phyloP scores from a whole-genome alignment of 306 rosid species.

The Carpinus viminea region DNA sequence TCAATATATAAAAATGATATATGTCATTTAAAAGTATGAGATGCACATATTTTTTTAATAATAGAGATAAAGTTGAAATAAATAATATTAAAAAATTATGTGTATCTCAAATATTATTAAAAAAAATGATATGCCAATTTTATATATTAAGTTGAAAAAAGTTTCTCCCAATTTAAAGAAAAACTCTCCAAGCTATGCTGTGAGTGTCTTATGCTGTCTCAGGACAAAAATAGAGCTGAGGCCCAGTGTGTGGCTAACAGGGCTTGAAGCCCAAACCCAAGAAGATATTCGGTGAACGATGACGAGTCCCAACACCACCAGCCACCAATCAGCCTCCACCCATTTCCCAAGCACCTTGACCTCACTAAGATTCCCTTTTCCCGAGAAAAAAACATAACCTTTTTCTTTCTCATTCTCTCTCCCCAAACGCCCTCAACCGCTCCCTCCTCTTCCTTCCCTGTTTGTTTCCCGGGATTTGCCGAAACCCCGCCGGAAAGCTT shows the following conservation, averaged over 20 bases:
- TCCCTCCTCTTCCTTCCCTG: background rate
- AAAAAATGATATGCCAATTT: too few species aligned
- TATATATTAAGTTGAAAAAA: too few species aligned
- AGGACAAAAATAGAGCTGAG: background rate
- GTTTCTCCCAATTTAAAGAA: too few species aligned
- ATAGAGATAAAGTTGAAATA: too few species aligned
- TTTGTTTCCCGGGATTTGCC: constrained; percentile 30
- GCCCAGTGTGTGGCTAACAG: background rate
- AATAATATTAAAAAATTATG: too few species aligned
- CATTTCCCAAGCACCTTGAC: background rate
- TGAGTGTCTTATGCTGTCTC: too few species aligned
- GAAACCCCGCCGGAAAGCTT: constrained; percentile 19
- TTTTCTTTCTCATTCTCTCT: background rate
- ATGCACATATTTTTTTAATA: too few species aligned
- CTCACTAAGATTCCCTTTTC: constrained; percentile 2
- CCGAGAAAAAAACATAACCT: background rate
- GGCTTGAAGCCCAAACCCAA: background rate
- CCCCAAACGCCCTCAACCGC: constrained; percentile 19
- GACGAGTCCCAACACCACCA: constrained; percentile 10
- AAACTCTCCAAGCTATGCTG: too few species aligned
- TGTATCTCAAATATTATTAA: too few species aligned
- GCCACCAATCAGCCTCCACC: background rate
- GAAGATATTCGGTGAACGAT: background rate
- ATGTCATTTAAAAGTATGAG: too few species aligned
- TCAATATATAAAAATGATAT: too few species aligned